A percentile compares a stretch with the other conserved stretches of the same genome.
phyloP scores from a whole-genome alignment of 768 basidiomycete species.

The Cystobasidium ongulense region DNA sequence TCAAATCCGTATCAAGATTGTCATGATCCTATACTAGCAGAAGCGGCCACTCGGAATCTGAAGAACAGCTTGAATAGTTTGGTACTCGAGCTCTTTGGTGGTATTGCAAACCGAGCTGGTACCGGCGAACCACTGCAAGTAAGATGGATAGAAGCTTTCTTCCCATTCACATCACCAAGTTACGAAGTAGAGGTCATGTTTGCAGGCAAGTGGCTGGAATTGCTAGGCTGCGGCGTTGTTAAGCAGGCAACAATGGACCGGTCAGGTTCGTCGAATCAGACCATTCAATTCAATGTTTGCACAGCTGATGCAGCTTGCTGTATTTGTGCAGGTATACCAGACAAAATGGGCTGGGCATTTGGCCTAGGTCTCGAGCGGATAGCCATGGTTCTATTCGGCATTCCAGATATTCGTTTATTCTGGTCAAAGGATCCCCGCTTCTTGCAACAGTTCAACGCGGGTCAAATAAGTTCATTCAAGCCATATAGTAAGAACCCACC shows the following conservation, averaged over 20 bases:
- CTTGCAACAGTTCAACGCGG: constrained; percentile 64
- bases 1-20: constrained; percentile 71
- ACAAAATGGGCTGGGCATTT: constrained; percentile 95
- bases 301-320: background rate
- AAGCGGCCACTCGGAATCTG: constrained; percentile 69
- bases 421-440: constrained; percentile 88
- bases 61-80: constrained; percentile 83
- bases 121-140: constrained; percentile 66
- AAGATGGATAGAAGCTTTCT: constrained; percentile 95
- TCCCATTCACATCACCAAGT: constrained; percentile 95
- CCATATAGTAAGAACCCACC: constrained; percentile 77
- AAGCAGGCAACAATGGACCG: constrained; percentile 77
- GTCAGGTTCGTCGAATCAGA: constrained; percentile 57
- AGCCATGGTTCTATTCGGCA: constrained; percentile 92
- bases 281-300: constrained; percentile 41
- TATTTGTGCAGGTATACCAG: constrained; percentile 52
- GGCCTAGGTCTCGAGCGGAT: constrained; percentile 94
- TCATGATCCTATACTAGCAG: constrained; percentile 67
- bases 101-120: constrained; percentile 46
- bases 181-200: constrained; percentile 98
- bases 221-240: constrained; percentile 87
- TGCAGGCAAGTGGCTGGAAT: constrained; percentile 92
- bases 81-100: constrained; percentile 72
- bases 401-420: constrained; percentile 96
- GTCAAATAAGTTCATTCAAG: constrained; percentile 70